phyloP scores from a whole-genome alignment of 164 flowering plant genomes.

The Nelumbo lutea region DNA sequence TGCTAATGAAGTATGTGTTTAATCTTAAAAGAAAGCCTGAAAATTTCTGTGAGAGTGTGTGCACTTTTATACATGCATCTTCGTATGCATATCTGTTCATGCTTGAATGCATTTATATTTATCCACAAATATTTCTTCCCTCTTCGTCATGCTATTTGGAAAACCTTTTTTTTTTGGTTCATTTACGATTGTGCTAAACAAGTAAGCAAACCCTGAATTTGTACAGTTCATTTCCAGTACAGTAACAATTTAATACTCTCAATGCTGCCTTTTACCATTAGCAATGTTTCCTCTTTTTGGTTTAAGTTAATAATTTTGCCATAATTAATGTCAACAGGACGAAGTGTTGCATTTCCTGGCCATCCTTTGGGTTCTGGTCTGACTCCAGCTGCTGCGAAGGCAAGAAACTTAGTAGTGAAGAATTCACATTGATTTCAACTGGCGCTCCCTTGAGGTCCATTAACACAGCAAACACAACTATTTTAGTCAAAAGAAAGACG shows the following conservation, averaged over 20 bases:
- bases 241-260: background rate
- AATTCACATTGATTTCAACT: constrained; percentile 40
- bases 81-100: too few relatives aligned
- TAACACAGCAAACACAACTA: constrained; percentile 21
- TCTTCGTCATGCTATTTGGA: background rate
- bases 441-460: constrained; percentile 41
- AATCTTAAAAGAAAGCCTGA: too few relatives aligned
- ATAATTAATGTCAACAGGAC: constrained; percentile 47
- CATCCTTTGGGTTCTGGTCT: constrained; percentile 94
- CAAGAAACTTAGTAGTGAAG: constrained; percentile 50
- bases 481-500: constrained; percentile 12
- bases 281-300: background rate
- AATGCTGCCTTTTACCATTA: constrained; percentile 3
- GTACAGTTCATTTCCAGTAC: background rate
- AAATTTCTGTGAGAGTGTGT: too few relatives aligned
- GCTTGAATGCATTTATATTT: too few relatives aligned
- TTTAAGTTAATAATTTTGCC: constrained; percentile 10
- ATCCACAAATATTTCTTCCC: too few relatives aligned
- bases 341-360: constrained; percentile 99
- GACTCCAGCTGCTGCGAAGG: constrained; percentile 89
- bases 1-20: too few relatives aligned
- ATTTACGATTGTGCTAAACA: background rate
- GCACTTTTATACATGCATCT: too few relatives aligned
- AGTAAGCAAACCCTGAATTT: background rate
- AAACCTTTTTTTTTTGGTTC: background rate